Base-by-base conservation (phyloP, 306 rosid genomes). In the Nissolia schottii region DNA sequence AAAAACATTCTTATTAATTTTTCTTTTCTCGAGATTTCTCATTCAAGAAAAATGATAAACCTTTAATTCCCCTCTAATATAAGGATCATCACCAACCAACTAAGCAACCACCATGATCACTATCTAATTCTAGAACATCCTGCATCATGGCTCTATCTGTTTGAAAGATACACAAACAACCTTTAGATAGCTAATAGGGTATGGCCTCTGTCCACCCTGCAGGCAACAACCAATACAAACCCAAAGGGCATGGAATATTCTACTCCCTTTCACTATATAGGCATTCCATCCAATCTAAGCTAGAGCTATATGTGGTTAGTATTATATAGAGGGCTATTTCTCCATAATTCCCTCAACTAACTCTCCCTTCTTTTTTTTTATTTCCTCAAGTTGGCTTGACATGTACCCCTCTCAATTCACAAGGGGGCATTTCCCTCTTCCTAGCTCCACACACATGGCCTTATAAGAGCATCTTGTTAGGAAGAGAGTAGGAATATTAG, bases 141-240 rank as follows among this genome's bases (percentile, higher is more conserved):
- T 70, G 67, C 86, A 84, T 85, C 81, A 76, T 82, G 77, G 68
- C 77, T 76, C 73, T 81, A 74, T 63, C 45, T 50, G 61, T 35
- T 55, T 57, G 80, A 64, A 66, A 70, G 10, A 67, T n/a, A 32
- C 14, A 40, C 13, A 71, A 1, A 20, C 14, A 51, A 51, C 22
- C 29, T 20, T 7, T 25, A 24, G 38, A 31, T 28, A 45, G 12
- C 37, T 58, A 34, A 32, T 27, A 15, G 76, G 59, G 70, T 60
- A 67, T 70, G 78, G 73, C 67, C 48, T 83, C 58, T 85, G 87
- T 86, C 85, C 72, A 78, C 87, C 76, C 62, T 50, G 31, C 66
- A 82, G 76, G 82, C 69, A 81, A 84, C 92, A 90, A 49, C 16
- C 20, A 18, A 27, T 46, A 73, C 62, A 54, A 31, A 25, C 25